A percentile compares a stretch with the other conserved stretches of the same genome.
These are phyloP conservation scores for Cryptomeria japonica DNA, from an alignment of 75 land plant genomes.

Conservation along the genomic window DNA sequence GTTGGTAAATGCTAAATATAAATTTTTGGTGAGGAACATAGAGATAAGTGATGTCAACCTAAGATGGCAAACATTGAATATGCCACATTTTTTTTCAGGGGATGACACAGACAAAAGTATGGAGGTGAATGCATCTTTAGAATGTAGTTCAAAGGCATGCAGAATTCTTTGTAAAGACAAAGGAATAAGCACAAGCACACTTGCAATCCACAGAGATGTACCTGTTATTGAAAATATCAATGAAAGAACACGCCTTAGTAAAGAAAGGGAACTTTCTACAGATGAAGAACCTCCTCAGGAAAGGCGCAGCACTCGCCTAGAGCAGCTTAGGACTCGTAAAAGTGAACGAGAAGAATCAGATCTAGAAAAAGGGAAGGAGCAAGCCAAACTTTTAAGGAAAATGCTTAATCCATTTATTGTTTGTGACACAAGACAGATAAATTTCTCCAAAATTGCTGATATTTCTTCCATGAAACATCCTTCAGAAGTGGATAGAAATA, in stretches of 20 bases:
- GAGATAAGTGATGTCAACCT: neutral
- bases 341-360: conserved; percentile 73
- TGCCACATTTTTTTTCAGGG: neutral
- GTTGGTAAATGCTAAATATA: conserved; percentile 8
- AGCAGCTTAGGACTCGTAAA: conserved; percentile 83
- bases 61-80: neutral
- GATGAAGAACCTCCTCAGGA: conserved; percentile 79
- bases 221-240: conserved; percentile 7
- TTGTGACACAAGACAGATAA: conserved; percentile 14
- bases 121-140: neutral
- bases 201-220: neutral
- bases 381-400: conserved; percentile 44
- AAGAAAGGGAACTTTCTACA: conserved; percentile 35
- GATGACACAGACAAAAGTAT: neutral
- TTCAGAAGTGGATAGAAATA: conserved; percentile 15
- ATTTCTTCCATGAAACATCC: conserved; percentile 14
- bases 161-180: neutral
- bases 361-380: conserved; percentile 40
- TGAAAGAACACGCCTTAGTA: conserved; percentile 23
- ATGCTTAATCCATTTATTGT: conserved; percentile 68
- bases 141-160: neutral
- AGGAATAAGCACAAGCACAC: neutral
- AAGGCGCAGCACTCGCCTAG: conserved; percentile 87
- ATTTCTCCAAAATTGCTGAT: conserved; percentile 11
- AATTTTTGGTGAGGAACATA: conserved; percentile 10